Evolutionary conservation across 331 rosid genomes (phyloP).

Genomic region (Prunus yedoensis): DNA sequence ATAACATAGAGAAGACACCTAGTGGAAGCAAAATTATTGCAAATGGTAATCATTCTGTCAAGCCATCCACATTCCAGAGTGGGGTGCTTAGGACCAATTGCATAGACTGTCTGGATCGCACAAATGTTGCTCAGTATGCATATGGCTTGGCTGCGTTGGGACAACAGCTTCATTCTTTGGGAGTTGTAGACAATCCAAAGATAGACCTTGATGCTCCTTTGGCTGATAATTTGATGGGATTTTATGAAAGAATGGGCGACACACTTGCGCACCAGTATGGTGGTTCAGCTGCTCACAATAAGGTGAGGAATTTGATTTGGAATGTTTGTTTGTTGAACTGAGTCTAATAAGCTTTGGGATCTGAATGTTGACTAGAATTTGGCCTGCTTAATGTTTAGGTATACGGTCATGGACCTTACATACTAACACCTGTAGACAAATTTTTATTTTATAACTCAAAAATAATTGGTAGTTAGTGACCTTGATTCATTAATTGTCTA

Average conservation of each 20-base stretch:
- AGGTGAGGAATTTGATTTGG: conserved; percentile 24
- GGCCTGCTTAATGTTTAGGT: not conserved
- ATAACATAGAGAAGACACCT: conserved; percentile 13
- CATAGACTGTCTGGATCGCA: conserved; percentile 58
- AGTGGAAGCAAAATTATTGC: conserved; percentile 21
- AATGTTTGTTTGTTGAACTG: not conserved
- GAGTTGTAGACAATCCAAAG: conserved; percentile 33
- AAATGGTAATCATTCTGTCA: conserved; percentile 32
- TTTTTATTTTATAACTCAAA: not conserved
- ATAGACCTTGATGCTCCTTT: conserved; percentile 42
- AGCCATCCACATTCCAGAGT: conserved; percentile 32
- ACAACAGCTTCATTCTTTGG: conserved; percentile 49
- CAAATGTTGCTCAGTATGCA: conserved; percentile 59
- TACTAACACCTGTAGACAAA: not conserved
- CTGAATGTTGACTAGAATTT: not conserved
- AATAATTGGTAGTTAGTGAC: not conserved
- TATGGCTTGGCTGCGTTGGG: conserved; percentile 56
- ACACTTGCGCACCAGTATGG: conserved; percentile 58
- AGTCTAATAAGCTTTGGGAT: not conserved
- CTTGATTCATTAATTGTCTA: not conserved
- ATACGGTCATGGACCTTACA: not conserved
- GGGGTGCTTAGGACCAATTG: conserved; percentile 58
- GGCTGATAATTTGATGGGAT: conserved; percentile 52
- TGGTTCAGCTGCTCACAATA: conserved; percentile 60
- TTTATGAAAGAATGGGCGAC: conserved; percentile 60